Conservation (phyloP, 371 early-diverging fungal genomes). For the Zychaea mexicana region DNA sequence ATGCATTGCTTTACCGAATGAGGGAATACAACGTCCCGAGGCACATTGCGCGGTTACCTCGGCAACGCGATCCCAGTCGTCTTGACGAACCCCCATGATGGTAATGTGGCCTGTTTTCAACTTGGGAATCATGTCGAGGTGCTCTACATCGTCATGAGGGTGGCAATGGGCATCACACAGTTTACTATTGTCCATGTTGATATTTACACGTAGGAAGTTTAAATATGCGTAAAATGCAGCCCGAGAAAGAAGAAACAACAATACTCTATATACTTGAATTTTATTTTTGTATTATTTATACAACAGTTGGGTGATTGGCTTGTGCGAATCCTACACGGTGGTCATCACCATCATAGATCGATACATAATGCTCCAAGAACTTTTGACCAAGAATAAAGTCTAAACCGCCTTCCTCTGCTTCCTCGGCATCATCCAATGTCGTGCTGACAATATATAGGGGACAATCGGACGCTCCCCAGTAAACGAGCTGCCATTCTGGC, state of each 20-base stretch:
- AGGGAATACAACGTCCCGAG: constrained; percentile 32
- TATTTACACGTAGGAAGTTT: background rate
- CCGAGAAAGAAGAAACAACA: background rate
- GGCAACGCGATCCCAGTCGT: constrained; percentile 48
- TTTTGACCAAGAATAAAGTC: constrained; percentile 33
- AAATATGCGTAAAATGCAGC: background rate
- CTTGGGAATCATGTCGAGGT: constrained; percentile 26
- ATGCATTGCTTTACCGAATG: constrained; percentile 32
- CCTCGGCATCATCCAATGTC: background rate
- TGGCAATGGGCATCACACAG: constrained; percentile 54
- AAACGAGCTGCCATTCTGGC: constrained; percentile 13
- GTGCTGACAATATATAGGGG: constrained; percentile 11
- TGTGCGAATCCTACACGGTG: constrained; percentile 25
- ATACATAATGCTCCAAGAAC: constrained; percentile 35
- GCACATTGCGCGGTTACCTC: constrained; percentile 25
- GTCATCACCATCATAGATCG: constrained; percentile 29
- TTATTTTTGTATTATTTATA: too few relatives aligned
- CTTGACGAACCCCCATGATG: constrained; percentile 50
- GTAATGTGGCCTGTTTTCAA: constrained; percentile 47
- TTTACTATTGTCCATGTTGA: background rate
- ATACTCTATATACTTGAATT: too few relatives aligned
- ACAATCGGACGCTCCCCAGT: constrained; percentile 13
- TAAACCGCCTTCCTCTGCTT: background rate
- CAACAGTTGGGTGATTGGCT: background rate
- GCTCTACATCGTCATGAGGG: constrained; percentile 42